Evolutionary conservation across 176 grass and related monocot genomes (phyloP).

Genomic region (Triticum aestivum): DNA sequence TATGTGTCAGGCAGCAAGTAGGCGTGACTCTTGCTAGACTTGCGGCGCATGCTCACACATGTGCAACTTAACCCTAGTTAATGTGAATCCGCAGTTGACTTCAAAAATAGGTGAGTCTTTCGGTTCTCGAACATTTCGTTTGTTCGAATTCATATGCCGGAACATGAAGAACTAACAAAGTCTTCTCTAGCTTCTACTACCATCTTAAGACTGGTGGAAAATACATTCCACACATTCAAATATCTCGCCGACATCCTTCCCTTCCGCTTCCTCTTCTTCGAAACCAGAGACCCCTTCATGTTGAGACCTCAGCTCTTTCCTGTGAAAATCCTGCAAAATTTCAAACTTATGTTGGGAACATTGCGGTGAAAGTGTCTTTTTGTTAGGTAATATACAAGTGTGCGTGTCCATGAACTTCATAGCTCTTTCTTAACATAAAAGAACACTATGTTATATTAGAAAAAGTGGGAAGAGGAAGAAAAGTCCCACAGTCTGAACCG

Average conservation of each 20-base stretch:
- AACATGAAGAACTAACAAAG: neutral
- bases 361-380: neutral
- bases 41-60: neutral
- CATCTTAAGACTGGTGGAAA: neutral
- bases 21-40: neutral
- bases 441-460: neutral
- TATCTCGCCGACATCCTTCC: neutral
- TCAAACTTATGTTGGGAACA: neutral
- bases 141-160: neutral
- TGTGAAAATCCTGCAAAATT: neutral
- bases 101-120: neutral
- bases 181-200: neutral
- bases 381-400: no score
- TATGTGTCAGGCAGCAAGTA: neutral
- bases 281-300: neutral
- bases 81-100: neutral
- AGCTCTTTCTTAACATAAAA: neutral
- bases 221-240: neutral
- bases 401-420: no score
- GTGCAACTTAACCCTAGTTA: neutral
- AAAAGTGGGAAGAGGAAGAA: neutral
- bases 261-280: neutral
- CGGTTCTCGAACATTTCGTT: neutral
- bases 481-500: conserved; percentile 22
- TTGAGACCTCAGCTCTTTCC: neutral